Percentiles rank a stretch among this genome's conserved stretches.
Evolutionary conservation across 257 asterid genomes (phyloP).

Genomic region (Handroanthus guayacan): DNA sequence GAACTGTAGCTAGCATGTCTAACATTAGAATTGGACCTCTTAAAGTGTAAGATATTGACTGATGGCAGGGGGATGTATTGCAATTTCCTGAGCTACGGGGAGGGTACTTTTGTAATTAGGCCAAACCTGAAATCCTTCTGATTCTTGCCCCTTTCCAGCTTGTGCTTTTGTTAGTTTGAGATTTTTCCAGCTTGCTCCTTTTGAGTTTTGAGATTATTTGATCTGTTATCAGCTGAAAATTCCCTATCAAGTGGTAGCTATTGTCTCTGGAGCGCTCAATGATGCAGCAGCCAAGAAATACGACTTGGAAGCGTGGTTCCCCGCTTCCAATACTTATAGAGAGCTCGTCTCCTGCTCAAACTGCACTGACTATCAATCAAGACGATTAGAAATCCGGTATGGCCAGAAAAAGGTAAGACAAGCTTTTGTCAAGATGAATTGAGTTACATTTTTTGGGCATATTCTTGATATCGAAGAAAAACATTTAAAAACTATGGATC

Average conservation of each 20-base stretch:
- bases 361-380: slow-evolving; percentile 88
- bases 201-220: background rate
- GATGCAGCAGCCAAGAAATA: slow-evolving; percentile 98
- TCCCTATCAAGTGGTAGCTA: slow-evolving; percentile 82
- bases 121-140: background rate
- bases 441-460: too few relatives aligned
- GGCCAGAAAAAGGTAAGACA: slow-evolving; percentile 81
- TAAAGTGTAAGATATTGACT: too few relatives aligned
- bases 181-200: too few relatives aligned
- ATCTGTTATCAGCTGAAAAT: slow-evolving; percentile 66
- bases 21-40: background rate
- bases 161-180: background rate
- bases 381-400: slow-evolving; percentile 82
- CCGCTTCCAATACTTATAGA: slow-evolving; percentile 80
- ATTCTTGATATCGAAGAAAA: background rate
- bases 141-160: background rate
- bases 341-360: slow-evolving; percentile 97
- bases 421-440: background rate
- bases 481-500: too few relatives aligned
- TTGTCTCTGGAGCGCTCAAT: slow-evolving; percentile 92
- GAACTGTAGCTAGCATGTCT: too few relatives aligned
- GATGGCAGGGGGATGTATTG: too few relatives aligned
- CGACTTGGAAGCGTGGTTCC: slow-evolving; percentile 96
- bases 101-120: too few relatives aligned
- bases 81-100: too few relatives aligned